Base-by-base conservation (phyloP, 176 grass and related monocot genomes). In the Panicum miliaceum region DNA sequence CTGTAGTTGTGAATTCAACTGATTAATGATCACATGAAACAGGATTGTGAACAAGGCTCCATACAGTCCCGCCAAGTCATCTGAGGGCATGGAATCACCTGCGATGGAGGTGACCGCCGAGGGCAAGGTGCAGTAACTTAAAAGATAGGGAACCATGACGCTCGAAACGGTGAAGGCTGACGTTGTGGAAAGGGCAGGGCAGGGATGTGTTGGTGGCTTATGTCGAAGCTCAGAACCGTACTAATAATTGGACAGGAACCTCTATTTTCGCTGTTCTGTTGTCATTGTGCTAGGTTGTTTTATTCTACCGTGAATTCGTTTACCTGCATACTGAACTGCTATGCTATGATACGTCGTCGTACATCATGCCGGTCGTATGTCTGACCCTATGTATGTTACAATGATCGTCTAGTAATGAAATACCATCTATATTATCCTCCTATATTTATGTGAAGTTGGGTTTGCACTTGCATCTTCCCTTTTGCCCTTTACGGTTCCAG, bases 41-140 rank as follows among this genome's bases (percentile, higher is more conserved):
- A 98, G 96, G 91, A 71, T 94, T 7, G 90, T 94, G 59, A 97
- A 43, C 90, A 97, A 97, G 82, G 86, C 89, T 73, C 92, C 95
- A 8, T 94, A 94, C 76, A 51, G 68, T 15, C 58, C 75, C 5
- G 79, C 63, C 20, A 97, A 97, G 84, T 78, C 90, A 22, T 89
- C 72, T 0, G 89, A 95, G 34, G 84, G 88, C 81, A 90, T 88
- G 67, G 91, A 93, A 47, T 85, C 88, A 15, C 40, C 69, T 4
- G 84, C 54, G 54, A 84, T 87, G 58, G 84, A 87, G 38, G 19
- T 75, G 65, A 23, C 75, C 14, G 78, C 65, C 0, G 90, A 88
- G 48, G 84, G 76, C 65, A 94, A 90, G 86, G 68, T 79, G 35
- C 87, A 94, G 81, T 88, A 81, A 71, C 72, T 61, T 38, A 34